phyloP scores from a whole-genome alignment of 2,329 filamentous ascomycete genomes.

The Cercospora canescens region DNA sequence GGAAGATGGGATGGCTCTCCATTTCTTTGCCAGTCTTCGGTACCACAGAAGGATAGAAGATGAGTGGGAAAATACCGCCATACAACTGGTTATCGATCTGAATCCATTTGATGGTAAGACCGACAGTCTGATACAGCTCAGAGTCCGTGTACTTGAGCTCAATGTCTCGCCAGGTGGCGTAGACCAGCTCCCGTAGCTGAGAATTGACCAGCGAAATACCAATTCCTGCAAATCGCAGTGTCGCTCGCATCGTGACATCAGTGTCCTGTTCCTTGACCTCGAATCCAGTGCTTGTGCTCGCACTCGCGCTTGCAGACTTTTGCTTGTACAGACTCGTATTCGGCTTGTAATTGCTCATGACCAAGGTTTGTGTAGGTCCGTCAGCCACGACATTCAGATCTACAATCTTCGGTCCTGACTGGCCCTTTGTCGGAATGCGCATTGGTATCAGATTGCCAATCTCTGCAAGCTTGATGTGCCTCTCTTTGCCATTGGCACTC shows the following conservation, averaged over 20 bases:
- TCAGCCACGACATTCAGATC: conserved; percentile 96
- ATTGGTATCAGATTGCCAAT: conserved; percentile 95
- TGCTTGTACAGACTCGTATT: conserved; percentile 90
- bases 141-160: conserved; percentile 91
- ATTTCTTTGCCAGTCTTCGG: conserved; percentile 96
- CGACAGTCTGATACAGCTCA: conserved; percentile 87
- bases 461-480: conserved; percentile 91
- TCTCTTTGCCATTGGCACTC: conserved; percentile 73
- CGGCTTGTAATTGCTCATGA: conserved; percentile 88
- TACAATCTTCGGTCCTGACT: conserved; percentile 76
- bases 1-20: conserved; percentile 91
- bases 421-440: conserved; percentile 68
- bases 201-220: conserved; percentile 92
- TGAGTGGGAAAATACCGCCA: conserved; percentile 95
- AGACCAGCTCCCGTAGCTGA: conserved; percentile 88
- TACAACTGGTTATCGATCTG: conserved; percentile 99
- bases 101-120: conserved; percentile 94
- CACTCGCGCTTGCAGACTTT: conserved; percentile 56
- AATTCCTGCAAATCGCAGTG: conserved; percentile 83
- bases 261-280: conserved; percentile 93
- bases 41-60: conserved; percentile 95
- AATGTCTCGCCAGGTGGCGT: conserved; percentile 88
- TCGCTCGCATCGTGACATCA: conserved; percentile 83
- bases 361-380: conserved; percentile 90
- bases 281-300: conserved; percentile 69